A percentile compares a stretch with the other conserved stretches of the same genome.
phyloP scores from a whole-genome alignment of 768 basidiomycete genomes.

The Lanmaoa pseudosensibilis region DNA sequence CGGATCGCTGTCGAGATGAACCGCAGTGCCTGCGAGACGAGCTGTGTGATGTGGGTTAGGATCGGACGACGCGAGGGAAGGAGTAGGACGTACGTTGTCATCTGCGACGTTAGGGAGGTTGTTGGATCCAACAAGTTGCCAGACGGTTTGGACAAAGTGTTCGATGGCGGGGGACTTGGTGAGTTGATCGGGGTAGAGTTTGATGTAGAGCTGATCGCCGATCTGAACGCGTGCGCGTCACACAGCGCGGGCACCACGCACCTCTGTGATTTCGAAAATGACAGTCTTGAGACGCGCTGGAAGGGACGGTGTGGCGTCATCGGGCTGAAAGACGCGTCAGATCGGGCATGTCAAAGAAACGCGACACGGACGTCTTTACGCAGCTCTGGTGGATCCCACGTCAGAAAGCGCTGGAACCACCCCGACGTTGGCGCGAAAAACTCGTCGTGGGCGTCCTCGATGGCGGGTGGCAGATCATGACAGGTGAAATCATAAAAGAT shows the following conservation, averaged over 20 bases:
- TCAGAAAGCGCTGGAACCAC: conserved; percentile 78
- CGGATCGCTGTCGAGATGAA: conserved; percentile 94
- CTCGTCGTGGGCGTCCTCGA: conserved; percentile 83
- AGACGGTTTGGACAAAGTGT: conserved; percentile 83
- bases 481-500: conserved; percentile 93
- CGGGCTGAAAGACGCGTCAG: conserved; percentile 47
- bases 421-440: conserved; percentile 75
- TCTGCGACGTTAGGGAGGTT: conserved; percentile 69
- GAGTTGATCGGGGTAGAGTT: conserved; percentile 79
- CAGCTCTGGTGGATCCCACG: conserved; percentile 73
- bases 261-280: conserved; percentile 90
- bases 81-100: conserved; percentile 57
- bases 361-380: conserved; percentile 55
- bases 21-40: conserved; percentile 86
- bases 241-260: conserved; percentile 28
- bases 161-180: conserved; percentile 61
- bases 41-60: conserved; percentile 37
- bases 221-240: neutral
- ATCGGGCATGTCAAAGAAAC: conserved; percentile 1
- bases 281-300: conserved; percentile 87
- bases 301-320: conserved; percentile 81
- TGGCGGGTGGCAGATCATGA: conserved; percentile 91
- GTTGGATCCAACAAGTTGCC: conserved; percentile 75
- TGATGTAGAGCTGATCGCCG: conserved; percentile 63
- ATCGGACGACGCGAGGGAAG: neutral